Evolutionary conservation across 768 basidiomycete genomes (phyloP).

Genomic region (Crucibulum laeve): DNA sequence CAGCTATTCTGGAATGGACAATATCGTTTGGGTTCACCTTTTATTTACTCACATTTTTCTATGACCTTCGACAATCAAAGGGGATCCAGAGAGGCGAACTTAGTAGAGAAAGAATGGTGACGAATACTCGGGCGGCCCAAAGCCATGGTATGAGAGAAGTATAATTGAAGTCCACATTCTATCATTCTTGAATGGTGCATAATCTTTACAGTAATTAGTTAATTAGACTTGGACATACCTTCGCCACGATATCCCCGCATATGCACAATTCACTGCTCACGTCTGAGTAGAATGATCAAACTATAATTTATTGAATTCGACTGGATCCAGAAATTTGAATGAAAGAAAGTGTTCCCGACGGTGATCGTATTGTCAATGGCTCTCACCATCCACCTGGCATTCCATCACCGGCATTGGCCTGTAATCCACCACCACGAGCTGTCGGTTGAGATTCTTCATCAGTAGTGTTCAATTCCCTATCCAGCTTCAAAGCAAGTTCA

Average conservation of each 20-base stretch:
- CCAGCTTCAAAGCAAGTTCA: conserved; percentile 49
- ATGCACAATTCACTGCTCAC: too few relatives aligned
- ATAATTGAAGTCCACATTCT: conserved; percentile 1
- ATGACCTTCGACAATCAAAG: conserved; percentile 62
- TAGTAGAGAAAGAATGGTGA: conserved; percentile 21
- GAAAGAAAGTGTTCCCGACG: neutral
- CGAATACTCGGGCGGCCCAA: conserved; percentile 5
- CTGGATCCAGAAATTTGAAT: neutral
- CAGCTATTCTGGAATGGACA: conserved; percentile 71
- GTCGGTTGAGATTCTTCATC: conserved; percentile 1
- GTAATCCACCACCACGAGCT: neutral
- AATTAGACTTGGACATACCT: too few relatives aligned
- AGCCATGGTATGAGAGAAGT: conserved; percentile 4
- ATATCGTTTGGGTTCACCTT: conserved; percentile 72
- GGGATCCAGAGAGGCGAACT: conserved; percentile 47
- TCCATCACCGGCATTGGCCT: neutral
- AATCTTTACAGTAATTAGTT: too few relatives aligned
- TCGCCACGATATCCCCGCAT: too few relatives aligned
- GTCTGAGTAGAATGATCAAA: neutral
- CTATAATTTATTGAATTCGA: too few relatives aligned
- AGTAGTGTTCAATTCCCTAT: conserved; percentile 46
- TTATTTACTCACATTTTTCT: conserved; percentile 69
- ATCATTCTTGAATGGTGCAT: too few relatives aligned
- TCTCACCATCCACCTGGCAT: conserved; percentile 19
- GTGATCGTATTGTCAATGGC: neutral